Evolutionary conservation across 225 moss, liverwort and hornwort genomes (phyloP), one percentile per base, ranked within the genome.

Genomic region (Physcomitrium patens): DNA sequence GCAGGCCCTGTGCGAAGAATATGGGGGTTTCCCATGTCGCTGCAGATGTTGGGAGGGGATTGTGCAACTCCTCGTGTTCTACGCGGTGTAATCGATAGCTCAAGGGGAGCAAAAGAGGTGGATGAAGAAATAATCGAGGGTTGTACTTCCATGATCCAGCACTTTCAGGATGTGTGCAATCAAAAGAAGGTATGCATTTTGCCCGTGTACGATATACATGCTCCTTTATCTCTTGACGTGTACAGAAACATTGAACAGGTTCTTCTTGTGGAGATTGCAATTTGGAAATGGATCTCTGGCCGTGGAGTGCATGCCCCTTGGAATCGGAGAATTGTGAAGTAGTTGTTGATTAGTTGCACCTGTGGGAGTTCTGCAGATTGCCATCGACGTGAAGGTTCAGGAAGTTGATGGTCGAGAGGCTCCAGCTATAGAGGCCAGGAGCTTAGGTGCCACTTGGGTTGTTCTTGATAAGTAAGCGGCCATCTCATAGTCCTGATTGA

Each of bases 371-470:
- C 24, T 83, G 68, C 83, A 89, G 89, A 83, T 89, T 45, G 60
- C 78, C 53, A 28, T 89, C 8, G 77, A 84, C 24, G 81, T 89
- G 61, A 84, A 79, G 75, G 74, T 89, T 57, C 79, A 74, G 49
- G 85, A 81, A 81, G 72, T 60, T 69, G 78, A 76, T 70, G 71
- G 82, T 70, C 82, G 86, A 76, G 89, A 84, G 56, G 79, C 86
- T 28, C 60, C 73, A 54, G 81, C 84, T 3, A 76, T 41, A 20
- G 89, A 86, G 77, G 86, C 89, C 6, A 81, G 58, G 68, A 81
- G 68, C 70, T 55, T 86, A 18, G 83, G 86, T 69, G 89, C 89
- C 18, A 86, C 89, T 8, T 89, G 89, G 89, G 86, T 89, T 72
- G 86, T 89, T 19, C 74, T 89, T 71, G 89, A 89, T 65, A 89